A percentile compares a stretch with the other conserved stretches of the same genome.
phyloP scores from a whole-genome alignment of 768 basidiomycete species.

The Calocybe indica region DNA sequence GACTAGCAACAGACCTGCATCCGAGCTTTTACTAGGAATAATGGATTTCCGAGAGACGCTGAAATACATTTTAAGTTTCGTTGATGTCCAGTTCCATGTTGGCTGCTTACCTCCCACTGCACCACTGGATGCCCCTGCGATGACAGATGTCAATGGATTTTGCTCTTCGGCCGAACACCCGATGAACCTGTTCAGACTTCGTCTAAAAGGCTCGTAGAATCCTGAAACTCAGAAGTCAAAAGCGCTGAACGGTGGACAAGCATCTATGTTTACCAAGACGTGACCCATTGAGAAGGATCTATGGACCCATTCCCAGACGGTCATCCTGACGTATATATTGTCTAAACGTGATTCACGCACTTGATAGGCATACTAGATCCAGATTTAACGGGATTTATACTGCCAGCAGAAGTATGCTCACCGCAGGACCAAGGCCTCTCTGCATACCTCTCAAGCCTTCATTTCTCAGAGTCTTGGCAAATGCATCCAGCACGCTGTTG shows the following conservation, averaged over 20 bases:
- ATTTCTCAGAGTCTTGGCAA: constrained; percentile 81
- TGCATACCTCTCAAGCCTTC: constrained; percentile 92
- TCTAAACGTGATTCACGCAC: constrained; percentile 33
- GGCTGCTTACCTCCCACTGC: constrained; percentile 71
- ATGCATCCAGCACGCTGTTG: constrained; percentile 80
- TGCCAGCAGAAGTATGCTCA: constrained; percentile 30
- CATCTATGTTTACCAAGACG: constrained; percentile 57
- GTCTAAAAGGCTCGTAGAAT: constrained; percentile 92
- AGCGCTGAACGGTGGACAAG: background rate
- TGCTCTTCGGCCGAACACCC: constrained; percentile 63
- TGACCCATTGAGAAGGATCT: constrained; percentile 92
- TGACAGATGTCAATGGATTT: constrained; percentile 68
- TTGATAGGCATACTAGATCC: constrained; percentile 80
- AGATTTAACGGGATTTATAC: constrained; percentile 12
- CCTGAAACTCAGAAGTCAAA: constrained; percentile 38
- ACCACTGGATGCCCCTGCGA: constrained; percentile 87
- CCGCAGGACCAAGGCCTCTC: constrained; percentile 86
- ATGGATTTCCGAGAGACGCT: constrained; percentile 81
- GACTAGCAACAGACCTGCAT: constrained; percentile 67
- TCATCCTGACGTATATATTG: no score
- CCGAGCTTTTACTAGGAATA: constrained; percentile 94
- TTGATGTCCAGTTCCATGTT: no score
- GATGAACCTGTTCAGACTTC: constrained; percentile 57
- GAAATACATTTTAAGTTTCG: background rate
- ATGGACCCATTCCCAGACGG: background rate